Conservation (phyloP, 352 stramenopile species). For the Globisporangium sylvaticum region DNA sequence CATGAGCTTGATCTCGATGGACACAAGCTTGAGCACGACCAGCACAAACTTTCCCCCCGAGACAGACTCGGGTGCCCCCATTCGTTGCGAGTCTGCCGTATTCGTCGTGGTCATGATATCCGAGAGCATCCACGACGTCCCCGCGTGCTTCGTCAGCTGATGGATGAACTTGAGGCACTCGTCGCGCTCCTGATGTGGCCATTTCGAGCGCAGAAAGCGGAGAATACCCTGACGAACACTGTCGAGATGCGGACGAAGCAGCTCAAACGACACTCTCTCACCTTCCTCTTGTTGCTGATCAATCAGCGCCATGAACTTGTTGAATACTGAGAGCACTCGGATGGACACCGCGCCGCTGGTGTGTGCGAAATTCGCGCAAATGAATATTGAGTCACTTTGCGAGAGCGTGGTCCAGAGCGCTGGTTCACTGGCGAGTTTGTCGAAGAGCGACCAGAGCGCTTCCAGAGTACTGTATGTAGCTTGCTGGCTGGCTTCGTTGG, state of each 20-base stretch:
- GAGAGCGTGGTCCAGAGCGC: constrained; percentile 47
- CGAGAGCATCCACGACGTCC: constrained; percentile 59
- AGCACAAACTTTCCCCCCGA: constrained; percentile 70
- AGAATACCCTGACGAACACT: constrained; percentile 56
- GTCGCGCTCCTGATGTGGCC: constrained; percentile 67
- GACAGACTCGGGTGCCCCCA: constrained; percentile 41
- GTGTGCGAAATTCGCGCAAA: constrained; percentile 52
- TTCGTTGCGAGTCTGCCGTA: neutral
- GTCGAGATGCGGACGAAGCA: constrained; percentile 52
- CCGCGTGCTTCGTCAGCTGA: constrained; percentile 56
- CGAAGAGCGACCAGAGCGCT: constrained; percentile 49
- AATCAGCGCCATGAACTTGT: constrained; percentile 50
- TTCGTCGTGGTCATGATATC: constrained; percentile 36
- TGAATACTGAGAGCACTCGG: constrained; percentile 47
- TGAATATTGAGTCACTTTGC: constrained; percentile 60
- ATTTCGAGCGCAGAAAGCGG: constrained; percentile 65
- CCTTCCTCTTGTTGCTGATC: constrained; percentile 19
- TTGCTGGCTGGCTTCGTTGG: constrained; percentile 14
- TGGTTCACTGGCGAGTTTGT: constrained; percentile 25
- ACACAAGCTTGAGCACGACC: constrained; percentile 74
- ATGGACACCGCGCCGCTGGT: constrained; percentile 32
- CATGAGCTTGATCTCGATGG: constrained; percentile 85
- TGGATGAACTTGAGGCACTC: constrained; percentile 55
- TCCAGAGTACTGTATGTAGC: constrained; percentile 15
- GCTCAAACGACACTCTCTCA: constrained; percentile 31